Base-by-base conservation (phyloP, 148 eudicot genomes). In the Chenopodium formosanum region DNA sequence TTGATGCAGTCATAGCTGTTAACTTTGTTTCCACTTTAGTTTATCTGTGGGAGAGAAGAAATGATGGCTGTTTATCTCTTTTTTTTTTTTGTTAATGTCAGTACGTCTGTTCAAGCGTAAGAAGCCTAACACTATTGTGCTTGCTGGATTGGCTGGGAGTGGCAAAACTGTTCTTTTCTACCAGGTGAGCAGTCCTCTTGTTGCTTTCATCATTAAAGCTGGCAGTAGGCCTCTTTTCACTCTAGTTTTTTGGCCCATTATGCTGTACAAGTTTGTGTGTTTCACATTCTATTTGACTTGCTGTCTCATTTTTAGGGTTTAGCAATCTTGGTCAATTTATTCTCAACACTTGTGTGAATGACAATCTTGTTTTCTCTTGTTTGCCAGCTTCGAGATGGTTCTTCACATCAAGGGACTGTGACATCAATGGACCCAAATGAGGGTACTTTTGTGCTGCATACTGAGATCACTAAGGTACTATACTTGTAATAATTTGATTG, bases 381-480 rank as follows among this genome's bases (percentile, higher is more conserved):
- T 47, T 86, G 77, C 82, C 88, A 92, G 98, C 97, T 94, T 84
- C 92, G 89, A 78, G 97, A 92, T 91, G 98, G 98, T 64, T 91
- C 94, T 79, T 85, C 97, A 65, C 97, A 91, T 88, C 90, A 86
- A 80, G 98, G 98, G 70, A 92, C 98, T 73, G 97, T 94, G 66
- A 94, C 93, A 27, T 94, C 94, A 67, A 94, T 94, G 97, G 98
- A 92, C 68, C 97, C 97, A 80, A 95, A 94, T 83, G 94, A 94
- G 84, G 97, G 92, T 44, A 91, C 89, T 78, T 94, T 94, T 88
- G 88, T 91, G 83, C 89, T 94, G 76, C 92, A 91, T 80, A 89
- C 97, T 9, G 97, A 94, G 83, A 73, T 76, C 40, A 81, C 74
- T 31, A 91, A 90, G 98, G 98, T 94, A 88, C 71, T 74, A 10